These are phyloP conservation scores for Xylogone sp. DNA, from an alignment of 2,329 filamentous ascomycete genomes.

Conservation along the genomic window DNA sequence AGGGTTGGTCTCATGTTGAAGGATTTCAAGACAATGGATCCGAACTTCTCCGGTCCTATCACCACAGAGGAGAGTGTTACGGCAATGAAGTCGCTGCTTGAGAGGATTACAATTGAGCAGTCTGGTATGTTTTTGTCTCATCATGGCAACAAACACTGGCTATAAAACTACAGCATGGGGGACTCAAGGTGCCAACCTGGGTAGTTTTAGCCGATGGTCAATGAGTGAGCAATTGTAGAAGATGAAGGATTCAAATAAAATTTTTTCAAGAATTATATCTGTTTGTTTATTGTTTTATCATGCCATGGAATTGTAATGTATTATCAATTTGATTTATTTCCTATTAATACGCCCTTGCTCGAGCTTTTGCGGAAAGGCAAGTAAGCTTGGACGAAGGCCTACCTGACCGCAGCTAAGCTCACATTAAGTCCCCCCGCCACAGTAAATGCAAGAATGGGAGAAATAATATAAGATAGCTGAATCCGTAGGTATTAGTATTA, in stretches of 20 bases:
- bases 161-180: too few species aligned
- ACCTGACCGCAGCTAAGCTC: conserved; percentile 22
- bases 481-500: not conserved
- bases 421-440: conserved; percentile 33
- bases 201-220: too few species aligned
- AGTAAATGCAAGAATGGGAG: conserved; percentile 32
- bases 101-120: conserved; percentile 12
- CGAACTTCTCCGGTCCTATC: conserved; percentile 11
- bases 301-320: too few species aligned
- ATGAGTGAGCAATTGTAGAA: too few species aligned
- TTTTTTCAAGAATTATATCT: too few species aligned
- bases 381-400: not conserved
- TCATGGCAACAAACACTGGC: conserved; percentile 14
- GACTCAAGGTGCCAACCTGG: too few species aligned
- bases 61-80: conserved; percentile 11
- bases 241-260: too few species aligned
- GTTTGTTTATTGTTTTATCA: too few species aligned
- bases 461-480: conserved; percentile 34
- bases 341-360: too few species aligned
- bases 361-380: too few species aligned
- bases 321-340: too few species aligned
- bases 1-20: conserved; percentile 1
- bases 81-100: conserved; percentile 15
- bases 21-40: conserved; percentile 8
- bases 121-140: conserved; percentile 17